These are phyloP conservation scores for Claviceps africana DNA, from an alignment of 2,329 filamentous ascomycete genomes.

Conservation along the genomic window DNA sequence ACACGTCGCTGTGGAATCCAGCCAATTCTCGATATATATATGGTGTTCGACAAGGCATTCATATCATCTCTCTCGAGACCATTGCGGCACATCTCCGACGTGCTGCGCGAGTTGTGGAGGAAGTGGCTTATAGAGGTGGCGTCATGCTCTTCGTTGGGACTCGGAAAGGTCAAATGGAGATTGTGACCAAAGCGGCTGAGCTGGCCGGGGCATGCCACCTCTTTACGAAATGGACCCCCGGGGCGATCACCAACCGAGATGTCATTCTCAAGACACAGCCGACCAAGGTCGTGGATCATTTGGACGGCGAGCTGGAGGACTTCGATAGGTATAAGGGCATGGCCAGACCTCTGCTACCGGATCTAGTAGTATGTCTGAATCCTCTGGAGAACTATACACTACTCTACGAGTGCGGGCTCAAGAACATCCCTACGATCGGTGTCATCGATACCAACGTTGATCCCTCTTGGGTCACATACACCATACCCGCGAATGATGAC, in stretches of 20 bases:
- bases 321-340: slow-evolving; percentile 53
- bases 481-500: slow-evolving; percentile 94
- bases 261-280: slow-evolving; percentile 62
- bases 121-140: slow-evolving; percentile 69
- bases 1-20: slow-evolving; percentile 86
- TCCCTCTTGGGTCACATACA: slow-evolving; percentile 88
- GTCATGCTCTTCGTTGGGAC: slow-evolving; percentile 86
- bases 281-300: slow-evolving; percentile 63
- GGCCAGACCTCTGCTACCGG: slow-evolving; percentile 59
- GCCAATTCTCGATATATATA: slow-evolving; percentile 89
- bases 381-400: slow-evolving; percentile 83
- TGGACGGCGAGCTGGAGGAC: slow-evolving; percentile 45
- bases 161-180: slow-evolving; percentile 63
- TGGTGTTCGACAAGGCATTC: slow-evolving; percentile 73
- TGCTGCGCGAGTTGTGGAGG: slow-evolving; percentile 81
- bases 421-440: slow-evolving; percentile 85
- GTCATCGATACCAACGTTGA: slow-evolving; percentile 89
- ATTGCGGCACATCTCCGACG: slow-evolving; percentile 84
- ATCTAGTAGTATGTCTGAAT: slow-evolving; percentile 85
- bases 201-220: slow-evolving; percentile 71
- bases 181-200: slow-evolving; percentile 68
- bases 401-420: slow-evolving; percentile 78
- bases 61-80: slow-evolving; percentile 83
- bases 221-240: slow-evolving; percentile 86
- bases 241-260: slow-evolving; percentile 83